phyloP scores from a whole-genome alignment of 768 basidiomycete genomes.

The Candolleomyces eurysporus region DNA sequence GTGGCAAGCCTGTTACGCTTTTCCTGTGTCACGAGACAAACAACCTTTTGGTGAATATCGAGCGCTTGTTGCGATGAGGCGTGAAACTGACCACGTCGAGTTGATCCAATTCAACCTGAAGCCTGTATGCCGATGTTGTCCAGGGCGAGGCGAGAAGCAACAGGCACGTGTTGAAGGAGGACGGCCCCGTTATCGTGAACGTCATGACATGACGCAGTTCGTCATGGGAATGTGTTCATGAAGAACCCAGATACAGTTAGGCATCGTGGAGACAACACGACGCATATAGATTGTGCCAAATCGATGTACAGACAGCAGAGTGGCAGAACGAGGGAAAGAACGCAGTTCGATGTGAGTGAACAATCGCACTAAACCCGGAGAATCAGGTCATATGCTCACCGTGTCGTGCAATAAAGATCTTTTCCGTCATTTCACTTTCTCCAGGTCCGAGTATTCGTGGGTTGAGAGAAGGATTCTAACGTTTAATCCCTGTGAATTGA shows the following conservation, averaged over 20 bases:
- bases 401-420: constrained; percentile 67
- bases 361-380: not conserved
- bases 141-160: not conserved
- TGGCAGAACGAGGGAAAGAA: too few relatives aligned
- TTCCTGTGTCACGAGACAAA: constrained; percentile 41
- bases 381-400: constrained; percentile 34
- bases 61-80: not conserved
- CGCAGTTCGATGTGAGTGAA: too few relatives aligned
- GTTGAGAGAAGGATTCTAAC: not conserved
- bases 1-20: constrained; percentile 61
- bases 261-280: too few relatives aligned
- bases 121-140: constrained; percentile 41
- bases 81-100: constrained; percentile 53
- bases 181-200: too few relatives aligned
- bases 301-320: too few relatives aligned
- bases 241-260: too few relatives aligned
- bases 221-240: too few relatives aligned
- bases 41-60: not conserved
- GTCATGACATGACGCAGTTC: too few relatives aligned
- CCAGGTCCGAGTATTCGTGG: not conserved
- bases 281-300: too few relatives aligned
- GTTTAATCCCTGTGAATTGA: too few relatives aligned
- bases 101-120: constrained; percentile 76
- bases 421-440: constrained; percentile 44
- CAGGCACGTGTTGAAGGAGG: not conserved